These are phyloP conservation scores for Alternaria conjuncta DNA, from an alignment of 2,329 filamentous ascomycete species.

Conservation along the genomic window DNA sequence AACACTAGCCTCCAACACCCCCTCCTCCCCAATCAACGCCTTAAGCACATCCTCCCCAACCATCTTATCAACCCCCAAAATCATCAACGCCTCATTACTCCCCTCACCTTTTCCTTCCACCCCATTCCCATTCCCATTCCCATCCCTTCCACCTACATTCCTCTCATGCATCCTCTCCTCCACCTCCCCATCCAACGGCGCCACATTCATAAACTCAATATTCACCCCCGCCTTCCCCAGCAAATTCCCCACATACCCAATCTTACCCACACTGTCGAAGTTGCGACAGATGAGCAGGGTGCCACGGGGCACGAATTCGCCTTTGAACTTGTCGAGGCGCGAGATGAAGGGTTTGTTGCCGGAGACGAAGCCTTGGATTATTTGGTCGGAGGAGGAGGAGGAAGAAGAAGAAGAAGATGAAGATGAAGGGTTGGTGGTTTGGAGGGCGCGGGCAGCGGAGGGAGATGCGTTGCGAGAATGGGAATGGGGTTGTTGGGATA, in stretches of 20 bases:
- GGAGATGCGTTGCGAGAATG: slow-evolving; percentile 39
- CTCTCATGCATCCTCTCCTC: slow-evolving; percentile 31
- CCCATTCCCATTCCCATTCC: not conserved
- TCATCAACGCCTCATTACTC: slow-evolving; percentile 78
- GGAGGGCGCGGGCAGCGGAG: slow-evolving; percentile 25
- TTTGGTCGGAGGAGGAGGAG: slow-evolving; percentile 49
- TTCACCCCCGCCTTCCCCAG: slow-evolving; percentile 76
- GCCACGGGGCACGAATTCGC: slow-evolving; percentile 75
- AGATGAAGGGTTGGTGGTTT: too few relatives aligned
- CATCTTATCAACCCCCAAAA: slow-evolving; percentile 72
- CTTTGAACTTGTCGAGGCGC: slow-evolving; percentile 74
- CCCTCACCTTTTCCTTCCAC: slow-evolving; percentile 8
- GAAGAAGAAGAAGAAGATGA: too few relatives aligned
- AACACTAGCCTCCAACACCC: slow-evolving; percentile 60
- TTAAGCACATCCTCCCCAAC: slow-evolving; percentile 64
- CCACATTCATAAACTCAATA: slow-evolving; percentile 80
- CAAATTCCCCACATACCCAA: slow-evolving; percentile 76
- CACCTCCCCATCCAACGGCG: slow-evolving; percentile 58
- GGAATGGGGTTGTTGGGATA: slow-evolving; percentile 34
- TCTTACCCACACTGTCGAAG: slow-evolving; percentile 82
- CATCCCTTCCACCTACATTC: not conserved
- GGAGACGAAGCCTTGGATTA: slow-evolving; percentile 71
- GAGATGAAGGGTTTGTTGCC: slow-evolving; percentile 72
- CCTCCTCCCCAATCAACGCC: slow-evolving; percentile 57
- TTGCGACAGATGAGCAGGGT: slow-evolving; percentile 80